These are phyloP conservation scores for Penicillium crystallinum DNA, from an alignment of 495 filamentous ascomycete genomes.

Conservation along the genomic window DNA sequence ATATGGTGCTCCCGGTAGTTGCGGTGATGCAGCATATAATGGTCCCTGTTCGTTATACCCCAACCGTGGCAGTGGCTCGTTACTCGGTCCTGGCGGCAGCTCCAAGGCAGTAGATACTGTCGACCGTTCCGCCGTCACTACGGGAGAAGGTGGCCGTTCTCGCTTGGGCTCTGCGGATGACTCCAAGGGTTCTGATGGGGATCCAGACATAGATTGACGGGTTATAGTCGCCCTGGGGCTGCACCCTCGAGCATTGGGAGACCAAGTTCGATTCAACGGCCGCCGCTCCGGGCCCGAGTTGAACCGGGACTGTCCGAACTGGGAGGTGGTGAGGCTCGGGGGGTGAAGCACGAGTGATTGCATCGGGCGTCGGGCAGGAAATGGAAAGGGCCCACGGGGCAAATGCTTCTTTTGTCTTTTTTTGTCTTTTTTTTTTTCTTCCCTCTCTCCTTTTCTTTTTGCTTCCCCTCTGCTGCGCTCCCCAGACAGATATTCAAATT, in stretches of 20 bases:
- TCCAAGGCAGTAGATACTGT: constrained; percentile 18
- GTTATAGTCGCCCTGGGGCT: constrained; percentile 61
- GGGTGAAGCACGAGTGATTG: constrained; percentile 47
- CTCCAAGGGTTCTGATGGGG: constrained; percentile 59
- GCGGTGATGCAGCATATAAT: constrained; percentile 18
- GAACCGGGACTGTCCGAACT: constrained; percentile 40
- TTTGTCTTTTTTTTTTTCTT: not conserved
- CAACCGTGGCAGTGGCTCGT: constrained; percentile 17
- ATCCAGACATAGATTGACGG: constrained; percentile 83
- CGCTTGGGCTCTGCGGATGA: constrained; percentile 51
- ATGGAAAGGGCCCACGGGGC: constrained; percentile 12
- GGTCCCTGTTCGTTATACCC: constrained; percentile 30
- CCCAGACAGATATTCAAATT: not conserved
- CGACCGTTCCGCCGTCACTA: constrained; percentile 30
- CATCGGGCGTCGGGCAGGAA: constrained; percentile 32
- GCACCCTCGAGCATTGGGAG: constrained; percentile 61
- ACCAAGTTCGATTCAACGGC: constrained; percentile 64
- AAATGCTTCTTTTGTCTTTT: constrained; percentile 12
- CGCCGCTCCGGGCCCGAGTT: constrained; percentile 58
- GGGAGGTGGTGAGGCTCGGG: constrained; percentile 37
- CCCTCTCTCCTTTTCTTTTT: constrained; percentile 8
- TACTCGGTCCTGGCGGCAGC: constrained; percentile 7
- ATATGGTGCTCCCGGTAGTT: constrained; percentile 28
- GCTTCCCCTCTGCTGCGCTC: constrained; percentile 5
- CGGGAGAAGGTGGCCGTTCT: constrained; percentile 39